Evolutionary conservation across 2,329 filamentous ascomycete genomes (phyloP), one percentile per base, ranked within the genome.

Genomic region (Diaporthe sp.): DNA sequence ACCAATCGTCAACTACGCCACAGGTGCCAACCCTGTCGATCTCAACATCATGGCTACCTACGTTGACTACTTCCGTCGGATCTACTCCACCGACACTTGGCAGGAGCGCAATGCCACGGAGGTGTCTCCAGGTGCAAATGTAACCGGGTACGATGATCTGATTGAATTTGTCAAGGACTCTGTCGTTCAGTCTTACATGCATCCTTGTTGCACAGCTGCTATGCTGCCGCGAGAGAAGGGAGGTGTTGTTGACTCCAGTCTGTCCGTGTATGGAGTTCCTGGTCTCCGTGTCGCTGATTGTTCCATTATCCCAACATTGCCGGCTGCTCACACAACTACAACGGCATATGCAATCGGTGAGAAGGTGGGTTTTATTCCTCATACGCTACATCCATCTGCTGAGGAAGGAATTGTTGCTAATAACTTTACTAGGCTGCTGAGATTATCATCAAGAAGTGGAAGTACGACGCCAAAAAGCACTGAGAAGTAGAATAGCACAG

Each of bases 151-250:
- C 61, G 61, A 35, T 50, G 19, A 6, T 35, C 42, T 66, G 61
- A 3, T 66, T 66, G 61, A 66, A 12, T 66, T 66, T 50, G 61
- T 66, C 61, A 66, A 25, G 30, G 42, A 66, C 8, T 35, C 6
- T 17, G 61, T 66, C 12, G 50, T 66, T 12, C 42, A 66, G 30
- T 66, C 61, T 25, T 12, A 17, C 1, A 50, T 66, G 61, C 61
- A 66, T 66, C 61, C 61, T 25, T 66, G 61, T 66, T 66, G 67
- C 50, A 70, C 67, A 7, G 47, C 50, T 58, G 47, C 67, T 15
- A 70, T 70, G 67, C 47, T 58, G 10, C 67, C 67, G 33, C 67
- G 67, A 70, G 67, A 70, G 33, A 70, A 40, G 50, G 67, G 67
- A n/a, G 67, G 67, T 33, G 67, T 70, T 13, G 67, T 70, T 45